Evolutionary conservation across 805 yeast genomes (phyloP).

Genomic region (Yarrowia sp.): DNA sequence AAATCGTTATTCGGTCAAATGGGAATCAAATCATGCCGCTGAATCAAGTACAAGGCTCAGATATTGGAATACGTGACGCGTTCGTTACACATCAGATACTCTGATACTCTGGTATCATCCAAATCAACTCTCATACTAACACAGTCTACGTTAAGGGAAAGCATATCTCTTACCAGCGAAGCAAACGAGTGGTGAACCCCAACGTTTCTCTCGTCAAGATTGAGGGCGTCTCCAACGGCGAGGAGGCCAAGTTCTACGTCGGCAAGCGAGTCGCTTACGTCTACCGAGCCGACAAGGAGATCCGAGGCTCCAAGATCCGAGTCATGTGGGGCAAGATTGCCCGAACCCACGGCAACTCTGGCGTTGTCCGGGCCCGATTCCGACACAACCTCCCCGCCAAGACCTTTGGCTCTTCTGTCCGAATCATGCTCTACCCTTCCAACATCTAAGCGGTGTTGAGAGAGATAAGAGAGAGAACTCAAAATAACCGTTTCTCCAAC

Average conservation of each 20-base stretch:
- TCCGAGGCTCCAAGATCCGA: conserved; percentile 98
- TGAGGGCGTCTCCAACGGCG: conserved; percentile 91
- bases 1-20: too few species aligned
- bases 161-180: conserved; percentile 99
- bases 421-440: conserved; percentile 99
- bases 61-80: too few species aligned
- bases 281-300: conserved; percentile 97
- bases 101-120: too few species aligned
- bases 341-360: conserved; percentile 99
- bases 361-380: conserved; percentile 98
- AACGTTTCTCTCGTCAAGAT: conserved; percentile 94
- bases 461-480: background rate
- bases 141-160: conserved; percentile 97
- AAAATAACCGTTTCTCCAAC: conserved; percentile 38
- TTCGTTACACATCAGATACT: too few species aligned
- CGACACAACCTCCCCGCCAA: conserved; percentile 98
- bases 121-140: conserved; percentile 19
- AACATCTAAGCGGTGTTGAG: conserved; percentile 74
- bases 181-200: conserved; percentile 98
- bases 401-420: conserved; percentile 99
- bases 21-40: too few species aligned
- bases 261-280: conserved; percentile 99
- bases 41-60: too few species aligned
- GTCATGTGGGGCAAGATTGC: conserved; percentile 99
- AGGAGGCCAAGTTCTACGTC: conserved; percentile 98